Base-by-base conservation (phyloP, 768 basidiomycete species). In the Suillus hirtellus region DNA sequence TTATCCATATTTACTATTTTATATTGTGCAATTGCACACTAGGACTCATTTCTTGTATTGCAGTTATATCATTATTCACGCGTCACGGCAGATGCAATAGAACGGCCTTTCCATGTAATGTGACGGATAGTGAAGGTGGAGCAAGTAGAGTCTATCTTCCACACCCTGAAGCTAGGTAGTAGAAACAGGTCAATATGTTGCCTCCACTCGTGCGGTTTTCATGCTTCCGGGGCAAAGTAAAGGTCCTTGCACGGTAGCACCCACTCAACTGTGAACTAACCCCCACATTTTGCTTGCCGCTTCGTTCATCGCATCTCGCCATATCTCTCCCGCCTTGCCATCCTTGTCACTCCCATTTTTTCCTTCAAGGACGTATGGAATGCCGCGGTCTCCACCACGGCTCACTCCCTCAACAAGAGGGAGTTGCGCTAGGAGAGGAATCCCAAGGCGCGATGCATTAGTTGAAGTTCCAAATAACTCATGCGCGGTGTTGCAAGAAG, bases 341-440 rank as follows among this genome's bases (percentile, higher is more conserved):
- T 75, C 73, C 2, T 55, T 62, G 8, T 64, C 64, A 11, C 59
- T 9, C 37, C 68, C 66, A 11, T 63, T 60, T 24, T 64, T 62
- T 19, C 62, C 65, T 34, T 69, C 49, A 27, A 82, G 74, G 15
- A 69, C 72, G 62, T 83, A 88, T 3, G 89, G 86, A 10, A 82
- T 70, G 0, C 95, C 93, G 0, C 68, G 74, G 69, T 96, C 95
- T 2, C 92, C 88, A 9, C 86, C 83, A 10, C 73, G 72, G 69
- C 93, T 94, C 17, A 96, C 88, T 0, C 82, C 85, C 2, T 87
- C 81, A 7, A 92, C 89, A 21, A 98, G 81, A 0, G 95, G 94
- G 15, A 98, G 78, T 70, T 93, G 89, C 0, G 89, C 93, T 19
- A 97, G 82, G 2, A 96, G 77, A 17, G 84, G 77, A 11, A 92